Percentiles rank a stretch among this genome's conserved stretches.
Conservation (phyloP, 129 eudicot species). For the Flaveria ramosissima region DNA sequence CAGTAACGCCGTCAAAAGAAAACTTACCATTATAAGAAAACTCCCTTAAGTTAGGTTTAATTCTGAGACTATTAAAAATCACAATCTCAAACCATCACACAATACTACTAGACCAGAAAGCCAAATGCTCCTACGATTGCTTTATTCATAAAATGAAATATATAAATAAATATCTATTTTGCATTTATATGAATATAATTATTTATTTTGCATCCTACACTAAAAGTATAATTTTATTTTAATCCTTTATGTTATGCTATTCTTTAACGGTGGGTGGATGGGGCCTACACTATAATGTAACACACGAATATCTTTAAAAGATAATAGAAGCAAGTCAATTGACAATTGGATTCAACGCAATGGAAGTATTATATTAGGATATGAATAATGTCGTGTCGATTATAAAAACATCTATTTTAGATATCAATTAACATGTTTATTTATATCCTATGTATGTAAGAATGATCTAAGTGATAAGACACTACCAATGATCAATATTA, state of each 20-base stretch:
- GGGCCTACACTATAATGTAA: constrained; percentile 13
- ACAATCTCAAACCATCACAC: no score
- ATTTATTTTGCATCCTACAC: neutral
- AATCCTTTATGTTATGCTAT: neutral
- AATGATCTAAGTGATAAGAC: neutral
- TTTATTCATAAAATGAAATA: no score
- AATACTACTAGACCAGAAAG: no score
- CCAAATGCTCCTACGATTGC: no score
- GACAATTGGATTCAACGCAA: constrained; percentile 14
- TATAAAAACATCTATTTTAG: neutral
- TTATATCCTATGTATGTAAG: neutral
- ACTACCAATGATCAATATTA: neutral
- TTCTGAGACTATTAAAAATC: no score
- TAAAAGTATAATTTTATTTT: neutral
- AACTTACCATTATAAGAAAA: no score
- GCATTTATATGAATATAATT: neutral
- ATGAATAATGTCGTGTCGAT: neutral
- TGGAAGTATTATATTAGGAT: neutral
- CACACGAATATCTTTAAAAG: neutral
- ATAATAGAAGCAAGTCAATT: constrained; percentile 25
- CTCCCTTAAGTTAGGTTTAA: no score
- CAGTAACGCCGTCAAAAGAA: no score
- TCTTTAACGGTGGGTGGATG: constrained; percentile 17
- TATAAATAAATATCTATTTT: no score
- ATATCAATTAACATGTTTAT: neutral